A percentile compares a stretch with the other conserved stretches of the same genome.
Conservation (phyloP, 257 asterid species). For the Fraxinus cuspidata region DNA sequence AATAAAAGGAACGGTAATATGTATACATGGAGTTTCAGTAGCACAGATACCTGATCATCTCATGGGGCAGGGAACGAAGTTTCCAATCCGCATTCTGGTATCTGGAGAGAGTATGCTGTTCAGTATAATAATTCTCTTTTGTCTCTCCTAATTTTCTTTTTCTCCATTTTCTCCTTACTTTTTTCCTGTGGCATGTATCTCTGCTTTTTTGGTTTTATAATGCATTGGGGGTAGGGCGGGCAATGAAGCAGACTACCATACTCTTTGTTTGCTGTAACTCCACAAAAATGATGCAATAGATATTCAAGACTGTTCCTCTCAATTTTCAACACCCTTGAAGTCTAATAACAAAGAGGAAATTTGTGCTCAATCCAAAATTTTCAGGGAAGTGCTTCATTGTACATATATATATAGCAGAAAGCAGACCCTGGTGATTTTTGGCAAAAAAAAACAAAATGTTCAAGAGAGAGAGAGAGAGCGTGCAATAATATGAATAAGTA, state of each 20-base stretch:
- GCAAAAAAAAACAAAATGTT: background rate
- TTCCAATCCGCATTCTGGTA: slow-evolving; percentile 99
- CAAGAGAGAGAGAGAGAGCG: background rate
- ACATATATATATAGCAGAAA: background rate
- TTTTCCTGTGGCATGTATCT: background rate
- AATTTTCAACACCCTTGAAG: slow-evolving; percentile 90
- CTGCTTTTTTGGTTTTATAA: slow-evolving; percentile 1
- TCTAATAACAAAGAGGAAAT: slow-evolving; percentile 49
- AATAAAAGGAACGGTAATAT: slow-evolving; percentile 15
- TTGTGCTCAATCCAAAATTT: slow-evolving; percentile 14
- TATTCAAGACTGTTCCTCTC: slow-evolving; percentile 84
- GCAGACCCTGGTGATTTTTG: background rate
- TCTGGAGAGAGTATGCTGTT: slow-evolving; percentile 43
- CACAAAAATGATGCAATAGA: slow-evolving; percentile 83
- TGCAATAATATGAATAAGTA: background rate
- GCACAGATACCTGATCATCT: slow-evolving; percentile 73
- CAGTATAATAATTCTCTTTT: slow-evolving; percentile 26
- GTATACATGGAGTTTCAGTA: slow-evolving; percentile 9
- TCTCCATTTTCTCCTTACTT: background rate
- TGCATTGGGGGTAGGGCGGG: background rate
- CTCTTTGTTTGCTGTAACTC: slow-evolving; percentile 92
- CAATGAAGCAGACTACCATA: slow-evolving; percentile 30
- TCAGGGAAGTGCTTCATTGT: background rate
- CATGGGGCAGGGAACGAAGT: slow-evolving; percentile 83
- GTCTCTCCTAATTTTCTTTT: background rate